These are phyloP conservation scores for Stachybotrys elegans DNA, from an alignment of 2,329 filamentous ascomycete species.

Conservation along the genomic window DNA sequence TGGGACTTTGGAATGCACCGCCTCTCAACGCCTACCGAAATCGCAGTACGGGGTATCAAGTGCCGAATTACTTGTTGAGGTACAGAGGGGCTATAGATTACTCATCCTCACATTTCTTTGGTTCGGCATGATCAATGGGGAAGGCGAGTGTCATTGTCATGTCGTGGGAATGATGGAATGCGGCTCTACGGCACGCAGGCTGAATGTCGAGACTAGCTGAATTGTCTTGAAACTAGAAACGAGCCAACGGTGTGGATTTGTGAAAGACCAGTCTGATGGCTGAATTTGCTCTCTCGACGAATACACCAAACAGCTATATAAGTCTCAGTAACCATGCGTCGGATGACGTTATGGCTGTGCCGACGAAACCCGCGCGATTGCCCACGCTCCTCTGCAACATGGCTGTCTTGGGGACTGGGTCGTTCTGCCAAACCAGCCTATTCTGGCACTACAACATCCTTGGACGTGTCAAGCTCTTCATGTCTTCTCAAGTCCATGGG, in stretches of 20 bases:
- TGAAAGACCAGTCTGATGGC: no score
- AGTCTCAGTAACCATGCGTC: no score
- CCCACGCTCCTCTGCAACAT: not conserved
- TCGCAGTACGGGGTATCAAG: not conserved
- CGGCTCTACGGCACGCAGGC: no score
- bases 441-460: constrained; percentile 36
- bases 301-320: no score
- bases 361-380: not conserved
- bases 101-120: not conserved
- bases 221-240: no score
- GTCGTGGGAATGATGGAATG: no score
- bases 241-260: no score
- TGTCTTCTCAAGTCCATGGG: constrained; percentile 65
- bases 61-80: not conserved
- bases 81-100: not conserved
- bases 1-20: not conserved
- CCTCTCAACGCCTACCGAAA: not conserved
- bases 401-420: no score
- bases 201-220: no score
- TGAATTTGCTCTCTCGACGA: no score
- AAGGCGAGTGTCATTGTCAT: no score
- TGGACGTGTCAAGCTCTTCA: constrained; percentile 59
- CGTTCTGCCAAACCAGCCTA: not conserved
- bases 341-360: not conserved
- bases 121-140: not conserved